Base-by-base conservation (phyloP, 2,329 filamentous ascomycete species). In the Microdochium nivale region DNA sequence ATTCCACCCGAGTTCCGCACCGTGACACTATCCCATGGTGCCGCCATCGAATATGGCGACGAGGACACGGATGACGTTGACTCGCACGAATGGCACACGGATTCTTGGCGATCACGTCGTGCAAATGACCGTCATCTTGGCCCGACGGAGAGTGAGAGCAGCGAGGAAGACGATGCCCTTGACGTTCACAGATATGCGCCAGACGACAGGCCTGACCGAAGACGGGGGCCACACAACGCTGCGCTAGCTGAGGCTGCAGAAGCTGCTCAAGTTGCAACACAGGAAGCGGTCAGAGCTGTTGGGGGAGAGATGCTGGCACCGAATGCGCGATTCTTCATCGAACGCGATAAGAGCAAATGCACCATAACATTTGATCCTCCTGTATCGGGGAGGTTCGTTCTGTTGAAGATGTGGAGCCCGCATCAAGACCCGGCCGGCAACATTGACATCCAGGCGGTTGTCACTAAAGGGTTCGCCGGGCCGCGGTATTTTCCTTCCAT, bases 351-450 rank as follows among this genome's bases (percentile, higher is more conserved):
- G 71, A 89, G 83, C 70, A 90, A 86, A 67, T 92, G 94, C 59
- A 90, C 86, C 14, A 87, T 97, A 60, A 85, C 82, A 53, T 96
- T 97, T 59, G 82, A 91, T 59, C 87, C 89, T 52, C 86, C 87
- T 0, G 80, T 94, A 54, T 89, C 88, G 11, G 88, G 88, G 4
- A 81, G 88, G 52, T 95, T 87, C 65, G 86, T 97, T 50, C 70
- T 96, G 43, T 74, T 97, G 56, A 96, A 96, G 73, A 81, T 96
- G 66, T 96, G 90, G 88, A 90, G 85, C 60, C 87, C 87, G 2
- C 80, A 81, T 53, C 79, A 82, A 25, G 81, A 84, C 48, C 76
- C 80, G 3, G 60, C 65, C 4, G 74, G 74, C 53, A 95, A 95
- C 61, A 95, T 96, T 56, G 90, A 96, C 63, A 90, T 97, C 37